Conservation (phyloP, 176 grass and related monocot species). For the Rhynchospora breviuscula region DNA sequence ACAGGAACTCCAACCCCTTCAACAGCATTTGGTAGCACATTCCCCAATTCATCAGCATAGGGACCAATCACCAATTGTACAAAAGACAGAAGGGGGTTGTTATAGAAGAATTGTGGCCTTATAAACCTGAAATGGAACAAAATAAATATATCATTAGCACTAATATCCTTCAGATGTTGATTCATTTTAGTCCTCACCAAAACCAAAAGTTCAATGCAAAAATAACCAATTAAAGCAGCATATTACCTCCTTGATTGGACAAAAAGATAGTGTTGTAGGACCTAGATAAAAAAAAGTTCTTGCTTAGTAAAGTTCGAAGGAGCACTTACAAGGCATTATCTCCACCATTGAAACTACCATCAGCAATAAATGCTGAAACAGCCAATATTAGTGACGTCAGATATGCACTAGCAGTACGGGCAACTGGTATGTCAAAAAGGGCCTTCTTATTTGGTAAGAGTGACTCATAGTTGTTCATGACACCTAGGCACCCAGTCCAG, state of each 20-base stretch:
- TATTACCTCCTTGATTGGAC: neutral
- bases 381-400: slow-evolving; percentile 61
- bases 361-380: slow-evolving; percentile 70
- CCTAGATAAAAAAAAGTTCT: neutral
- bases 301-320: neutral
- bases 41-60: slow-evolving; percentile 92
- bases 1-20: slow-evolving; percentile 91
- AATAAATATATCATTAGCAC: neutral
- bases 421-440: slow-evolving; percentile 85
- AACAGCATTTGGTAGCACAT: slow-evolving; percentile 97
- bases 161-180: neutral
- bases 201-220: neutral
- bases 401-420: slow-evolving; percentile 85
- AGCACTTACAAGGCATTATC: slow-evolving; percentile 79
- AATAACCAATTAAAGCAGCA: neutral
- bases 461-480: slow-evolving; percentile 97
- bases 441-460: slow-evolving; percentile 81
- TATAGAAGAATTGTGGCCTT: slow-evolving; percentile 92
- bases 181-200: neutral
- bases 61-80: slow-evolving; percentile 89
- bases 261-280: neutral
- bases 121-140: slow-evolving; percentile 51
- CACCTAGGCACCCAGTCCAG: slow-evolving; percentile 92
- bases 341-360: slow-evolving; percentile 93
- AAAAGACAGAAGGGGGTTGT: slow-evolving; percentile 94